Evolutionary conservation across 2,329 filamentous ascomycete genomes (phyloP).

Genomic region (Escovopsis weberi): DNA sequence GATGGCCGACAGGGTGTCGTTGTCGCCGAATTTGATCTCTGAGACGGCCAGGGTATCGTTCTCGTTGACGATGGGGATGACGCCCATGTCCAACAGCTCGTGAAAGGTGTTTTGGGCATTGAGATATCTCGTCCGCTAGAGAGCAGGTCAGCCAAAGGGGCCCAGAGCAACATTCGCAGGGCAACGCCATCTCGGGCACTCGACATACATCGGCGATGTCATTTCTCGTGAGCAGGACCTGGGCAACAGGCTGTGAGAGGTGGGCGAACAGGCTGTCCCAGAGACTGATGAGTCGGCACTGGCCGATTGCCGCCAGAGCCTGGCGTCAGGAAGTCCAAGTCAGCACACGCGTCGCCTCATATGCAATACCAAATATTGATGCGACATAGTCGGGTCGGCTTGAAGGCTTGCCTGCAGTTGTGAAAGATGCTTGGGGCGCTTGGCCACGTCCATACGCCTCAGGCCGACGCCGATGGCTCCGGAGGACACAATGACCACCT

Average conservation of each 20-base stretch:
- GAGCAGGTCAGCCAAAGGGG: neutral
- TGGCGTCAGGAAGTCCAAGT: conserved; percentile 16
- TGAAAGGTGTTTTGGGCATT: conserved; percentile 94
- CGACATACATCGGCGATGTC: conserved; percentile 78
- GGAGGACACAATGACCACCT: conserved; percentile 91
- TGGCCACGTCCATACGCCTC: conserved; percentile 74
- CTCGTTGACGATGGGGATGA: conserved; percentile 97
- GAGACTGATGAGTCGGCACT: conserved; percentile 85
- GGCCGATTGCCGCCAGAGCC: conserved; percentile 88
- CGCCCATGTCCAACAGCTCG: conserved; percentile 82
- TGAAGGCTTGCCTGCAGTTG: conserved; percentile 52
- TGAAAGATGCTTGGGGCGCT: conserved; percentile 78
- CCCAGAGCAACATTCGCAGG: too few relatives aligned
- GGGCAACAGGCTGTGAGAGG: conserved; percentile 77
- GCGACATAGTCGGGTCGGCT: too few relatives aligned
- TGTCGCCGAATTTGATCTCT: conserved; percentile 99
- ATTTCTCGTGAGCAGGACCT: conserved; percentile 86
- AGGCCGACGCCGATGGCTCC: conserved; percentile 92
- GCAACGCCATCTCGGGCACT: neutral
- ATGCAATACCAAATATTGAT: neutral
- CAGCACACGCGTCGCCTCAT: neutral
- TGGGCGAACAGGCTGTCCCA: conserved; percentile 91
- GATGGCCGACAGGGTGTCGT: conserved; percentile 92
- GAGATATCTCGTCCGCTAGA: conserved; percentile 52
- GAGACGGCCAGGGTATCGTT: conserved; percentile 94